These are phyloP conservation scores for Solanum okadae DNA, from an alignment of 257 asterid genomes.

Conservation along the genomic window DNA sequence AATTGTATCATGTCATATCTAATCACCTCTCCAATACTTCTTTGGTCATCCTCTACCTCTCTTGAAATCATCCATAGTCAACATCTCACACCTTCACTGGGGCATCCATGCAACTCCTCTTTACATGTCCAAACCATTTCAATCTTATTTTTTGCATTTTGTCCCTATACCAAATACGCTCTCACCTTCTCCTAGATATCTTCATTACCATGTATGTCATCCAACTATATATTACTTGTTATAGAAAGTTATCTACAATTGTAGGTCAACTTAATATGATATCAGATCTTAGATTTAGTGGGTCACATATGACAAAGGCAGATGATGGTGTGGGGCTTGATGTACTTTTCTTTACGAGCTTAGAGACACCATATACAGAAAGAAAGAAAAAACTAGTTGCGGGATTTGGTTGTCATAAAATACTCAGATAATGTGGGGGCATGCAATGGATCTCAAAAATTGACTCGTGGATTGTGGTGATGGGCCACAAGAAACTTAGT, in stretches of 20 bases:
- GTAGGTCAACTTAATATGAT: not conserved
- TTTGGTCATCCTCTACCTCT: not conserved
- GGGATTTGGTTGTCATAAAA: not conserved
- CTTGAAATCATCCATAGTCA: not conserved
- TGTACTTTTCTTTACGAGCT: too few relatives aligned
- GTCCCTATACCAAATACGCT: not conserved
- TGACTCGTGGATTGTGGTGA: not conserved
- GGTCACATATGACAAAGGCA: not conserved
- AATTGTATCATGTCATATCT: not conserved
- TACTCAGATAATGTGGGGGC: not conserved
- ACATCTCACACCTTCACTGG: not conserved
- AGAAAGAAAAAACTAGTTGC: not conserved
- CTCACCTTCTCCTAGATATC: not conserved
- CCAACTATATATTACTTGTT: not conserved
- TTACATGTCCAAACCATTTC: not conserved
- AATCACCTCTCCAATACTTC: not conserved
- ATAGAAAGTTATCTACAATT: not conserved
- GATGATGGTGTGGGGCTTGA: not conserved
- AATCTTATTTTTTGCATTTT: not conserved
- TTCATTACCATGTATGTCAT: too few relatives aligned
- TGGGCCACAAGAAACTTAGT: not conserved
- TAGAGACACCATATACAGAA: not conserved
- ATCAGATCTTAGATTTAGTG: not conserved
- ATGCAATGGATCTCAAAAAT: not conserved
- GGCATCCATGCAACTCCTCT: not conserved